Evolutionary conservation across 371 early-diverging fungal species (phyloP), one percentile per base, ranked within the genome.

Genomic region (Parasitella parasitica): DNA sequence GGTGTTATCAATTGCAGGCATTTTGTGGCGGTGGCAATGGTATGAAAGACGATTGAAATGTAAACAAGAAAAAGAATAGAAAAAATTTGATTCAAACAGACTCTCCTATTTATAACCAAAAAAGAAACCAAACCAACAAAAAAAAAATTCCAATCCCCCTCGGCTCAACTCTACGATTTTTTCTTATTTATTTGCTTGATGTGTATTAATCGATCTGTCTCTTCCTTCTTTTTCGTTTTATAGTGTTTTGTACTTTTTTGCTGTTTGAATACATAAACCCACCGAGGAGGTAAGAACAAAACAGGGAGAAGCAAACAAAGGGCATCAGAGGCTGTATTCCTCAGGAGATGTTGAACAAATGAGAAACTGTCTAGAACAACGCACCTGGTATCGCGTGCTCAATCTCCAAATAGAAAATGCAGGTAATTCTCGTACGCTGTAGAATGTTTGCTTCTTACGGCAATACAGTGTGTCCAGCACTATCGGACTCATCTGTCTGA

Each of bases 101-200:
- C 32, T 13, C 60, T 36, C 61, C 53, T 49, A 53, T 61, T 61
- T 61, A 57, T 56, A 56, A 18, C 22, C 15, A 35, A 32, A 52
- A 52, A 41, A 41, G 6, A 41, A 41, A 41, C 16, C n/a, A n/a
- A n/a, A n/a, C n/a, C n/a, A 32, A 18, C 35, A 36, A 18, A 30
- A 54, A 36, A 22, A n/a, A 30, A 26, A 20, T 22, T 20, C 32
- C 32, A 20, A 30, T 34, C 13, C 54, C 32, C 55, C 55, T 54
- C 55, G 55, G 55, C 55, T 54, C 55, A 54, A 39, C 55, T 54
- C 55, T 38, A 39, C 28, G n/a, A n/a, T 49, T 27, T 28, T 30
- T 28, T 27, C n/a, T 26, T 26, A 48, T 32, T 37, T 54, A 22
- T 54, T 37, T 26, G 12, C 37, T 54, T 54, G 37, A 56, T 20